Percentiles rank a stretch among this genome's conserved stretches.
phyloP scores from a whole-genome alignment of 1,139 yeast species.

The Yamadazyma spencermartinsiae region DNA sequence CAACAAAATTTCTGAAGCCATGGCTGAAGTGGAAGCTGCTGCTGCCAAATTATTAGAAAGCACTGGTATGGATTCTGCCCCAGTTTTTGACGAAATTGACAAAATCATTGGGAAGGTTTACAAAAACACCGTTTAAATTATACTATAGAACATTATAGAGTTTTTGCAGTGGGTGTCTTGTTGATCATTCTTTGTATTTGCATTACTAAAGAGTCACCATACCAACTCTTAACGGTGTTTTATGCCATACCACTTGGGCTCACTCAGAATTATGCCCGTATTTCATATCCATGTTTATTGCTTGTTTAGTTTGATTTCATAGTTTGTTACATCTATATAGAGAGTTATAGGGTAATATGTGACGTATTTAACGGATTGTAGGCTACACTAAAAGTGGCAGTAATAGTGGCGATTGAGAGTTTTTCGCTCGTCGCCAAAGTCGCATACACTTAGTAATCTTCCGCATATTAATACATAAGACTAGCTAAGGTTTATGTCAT shows the following conservation, averaged over 20 bases:
- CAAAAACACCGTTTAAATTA: slow-evolving; percentile 4
- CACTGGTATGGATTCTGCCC: slow-evolving; percentile 8
- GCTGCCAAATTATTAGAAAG: slow-evolving; percentile 10
- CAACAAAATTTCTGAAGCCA: slow-evolving; percentile 5
- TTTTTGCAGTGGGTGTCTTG: background rate
- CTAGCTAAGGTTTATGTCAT: no score
- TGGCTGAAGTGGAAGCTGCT: slow-evolving; percentile 9
- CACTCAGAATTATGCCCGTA: no score
- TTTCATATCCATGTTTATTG: background rate
- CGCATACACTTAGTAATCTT: background rate
- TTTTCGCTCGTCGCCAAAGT: background rate
- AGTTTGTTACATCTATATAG: background rate
- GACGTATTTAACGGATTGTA: background rate
- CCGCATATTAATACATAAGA: no score
- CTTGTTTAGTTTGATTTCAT: background rate
- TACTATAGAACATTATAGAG: background rate
- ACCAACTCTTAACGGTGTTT: no score
- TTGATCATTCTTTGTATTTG: background rate
- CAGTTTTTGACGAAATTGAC: slow-evolving; percentile 13
- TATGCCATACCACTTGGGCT: no score
- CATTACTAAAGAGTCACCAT: slow-evolving; percentile 2
- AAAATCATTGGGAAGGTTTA: slow-evolving; percentile 12
- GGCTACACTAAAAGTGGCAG: background rate
- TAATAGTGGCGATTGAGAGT: background rate
- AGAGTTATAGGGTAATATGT: background rate